A percentile compares a stretch with the other conserved stretches of the same genome.
Evolutionary conservation across 2,329 filamentous ascomycete species (phyloP).

Genomic region (Trichoderma gracile): DNA sequence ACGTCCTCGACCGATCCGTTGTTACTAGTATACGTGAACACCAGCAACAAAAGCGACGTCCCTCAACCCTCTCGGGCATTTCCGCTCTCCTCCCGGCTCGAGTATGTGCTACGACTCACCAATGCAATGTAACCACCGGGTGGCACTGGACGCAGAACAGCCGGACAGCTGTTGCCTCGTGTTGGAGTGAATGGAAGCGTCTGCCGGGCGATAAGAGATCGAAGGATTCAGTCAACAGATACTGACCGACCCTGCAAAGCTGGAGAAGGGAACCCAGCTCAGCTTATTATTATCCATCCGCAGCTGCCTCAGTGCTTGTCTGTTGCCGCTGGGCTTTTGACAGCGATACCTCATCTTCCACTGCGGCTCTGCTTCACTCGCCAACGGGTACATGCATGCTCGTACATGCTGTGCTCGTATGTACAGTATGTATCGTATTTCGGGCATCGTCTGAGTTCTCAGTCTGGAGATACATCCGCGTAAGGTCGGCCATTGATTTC

Average conservation of each 20-base stretch:
- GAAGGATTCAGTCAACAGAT: conserved; percentile 8
- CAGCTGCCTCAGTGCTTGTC: not conserved
- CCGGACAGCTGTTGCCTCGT: not conserved
- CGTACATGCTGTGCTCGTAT: not conserved
- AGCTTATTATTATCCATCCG: not conserved
- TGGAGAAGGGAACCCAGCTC: conserved; percentile 12
- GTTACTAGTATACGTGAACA: not conserved
- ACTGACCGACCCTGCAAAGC: not conserved
- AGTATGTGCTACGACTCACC: not conserved
- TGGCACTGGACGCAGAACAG: not conserved
- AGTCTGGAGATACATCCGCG: conserved; percentile 9
- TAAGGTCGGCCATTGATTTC: conserved; percentile 9
- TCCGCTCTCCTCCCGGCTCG: conserved; percentile 1
- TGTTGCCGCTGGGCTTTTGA: not conserved
- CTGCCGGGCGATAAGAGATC: conserved; percentile 8
- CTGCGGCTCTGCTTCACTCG: not conserved
- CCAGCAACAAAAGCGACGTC: not conserved
- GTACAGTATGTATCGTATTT: not conserved
- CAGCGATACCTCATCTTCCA: not conserved
- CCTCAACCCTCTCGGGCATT: conserved; percentile 4
- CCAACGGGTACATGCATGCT: not conserved
- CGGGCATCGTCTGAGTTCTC: not conserved
- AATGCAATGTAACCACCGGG: conserved; percentile 19
- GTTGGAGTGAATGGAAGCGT: not conserved
- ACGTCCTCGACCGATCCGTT: not conserved